phyloP scores from a whole-genome alignment of 108 stramenopile species.

The Phaeodactylum tricornutum region DNA sequence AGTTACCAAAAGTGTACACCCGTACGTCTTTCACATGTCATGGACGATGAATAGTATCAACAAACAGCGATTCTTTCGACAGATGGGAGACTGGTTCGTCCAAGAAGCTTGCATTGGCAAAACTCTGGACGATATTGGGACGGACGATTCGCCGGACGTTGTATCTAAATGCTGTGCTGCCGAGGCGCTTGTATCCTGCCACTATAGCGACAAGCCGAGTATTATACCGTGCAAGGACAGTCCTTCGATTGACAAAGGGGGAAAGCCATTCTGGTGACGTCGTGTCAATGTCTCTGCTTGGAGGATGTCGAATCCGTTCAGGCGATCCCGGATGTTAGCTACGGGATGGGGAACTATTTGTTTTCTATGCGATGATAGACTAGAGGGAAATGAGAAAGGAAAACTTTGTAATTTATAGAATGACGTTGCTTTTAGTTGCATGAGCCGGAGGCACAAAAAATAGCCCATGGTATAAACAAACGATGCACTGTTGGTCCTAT shows the following conservation, averaged over 20 bases:
- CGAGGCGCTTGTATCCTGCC: slow-evolving; percentile 33
- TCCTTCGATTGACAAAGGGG: slow-evolving; percentile 40
- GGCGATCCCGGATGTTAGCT: too few relatives aligned
- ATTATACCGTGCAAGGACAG: slow-evolving; percentile 2
- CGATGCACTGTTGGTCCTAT: too few relatives aligned
- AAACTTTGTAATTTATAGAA: too few relatives aligned
- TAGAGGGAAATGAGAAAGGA: too few relatives aligned
- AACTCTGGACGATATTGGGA: slow-evolving; percentile 4
- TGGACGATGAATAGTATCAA: slow-evolving; percentile 62
- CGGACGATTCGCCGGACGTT: background rate
- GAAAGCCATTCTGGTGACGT: slow-evolving; percentile 44
- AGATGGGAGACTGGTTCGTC: slow-evolving; percentile 53
- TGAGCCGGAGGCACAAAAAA: too few relatives aligned
- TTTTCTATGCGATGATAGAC: too few relatives aligned
- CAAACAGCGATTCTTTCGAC: slow-evolving; percentile 45
- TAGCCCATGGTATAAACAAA: too few relatives aligned
- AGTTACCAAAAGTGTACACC: slow-evolving; percentile 1
- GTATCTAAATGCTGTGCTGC: slow-evolving; percentile 26
- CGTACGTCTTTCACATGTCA: slow-evolving; percentile 39
- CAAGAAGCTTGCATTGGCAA: slow-evolving; percentile 19
- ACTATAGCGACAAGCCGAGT: slow-evolving; percentile 31
- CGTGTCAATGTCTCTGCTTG: too few relatives aligned
- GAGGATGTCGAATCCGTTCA: too few relatives aligned
- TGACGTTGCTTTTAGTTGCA: too few relatives aligned
- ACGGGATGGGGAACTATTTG: too few relatives aligned